Evolutionary conservation across 768 basidiomycete species (phyloP).

Genomic region (Gymnopilus dilepis): DNA sequence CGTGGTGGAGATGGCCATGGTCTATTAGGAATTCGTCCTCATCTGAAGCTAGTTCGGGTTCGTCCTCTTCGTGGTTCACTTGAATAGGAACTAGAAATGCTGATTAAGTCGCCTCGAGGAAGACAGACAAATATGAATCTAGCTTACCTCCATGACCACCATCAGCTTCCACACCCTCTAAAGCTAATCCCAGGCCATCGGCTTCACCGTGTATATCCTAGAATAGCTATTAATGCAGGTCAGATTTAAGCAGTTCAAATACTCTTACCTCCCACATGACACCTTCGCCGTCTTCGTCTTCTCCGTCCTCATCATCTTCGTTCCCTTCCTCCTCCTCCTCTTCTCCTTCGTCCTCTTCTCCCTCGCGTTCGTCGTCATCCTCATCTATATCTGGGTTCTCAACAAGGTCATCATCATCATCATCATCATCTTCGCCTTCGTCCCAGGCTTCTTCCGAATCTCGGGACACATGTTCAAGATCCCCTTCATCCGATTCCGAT

Average conservation of each 20-base stretch:
- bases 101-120: constrained; percentile 6
- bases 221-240: background rate
- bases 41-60: constrained; percentile 66
- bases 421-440: constrained; percentile 72
- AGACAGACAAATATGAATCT: background rate
- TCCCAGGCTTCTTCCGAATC: constrained; percentile 70
- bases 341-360: constrained; percentile 49
- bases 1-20: constrained; percentile 42
- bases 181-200: constrained; percentile 47
- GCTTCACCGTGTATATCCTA: constrained; percentile 61
- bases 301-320: constrained; percentile 33
- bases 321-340: constrained; percentile 29
- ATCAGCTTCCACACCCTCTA: constrained; percentile 63
- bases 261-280: constrained; percentile 43
- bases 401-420: constrained; percentile 68
- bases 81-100: constrained; percentile 47
- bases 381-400: constrained; percentile 58
- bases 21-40: constrained; percentile 63
- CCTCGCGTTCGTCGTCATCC: constrained; percentile 56
- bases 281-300: constrained; percentile 34
- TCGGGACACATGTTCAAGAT: constrained; percentile 60
- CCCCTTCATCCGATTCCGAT: constrained; percentile 73
- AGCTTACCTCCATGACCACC: constrained; percentile 60
- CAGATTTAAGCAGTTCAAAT: background rate
- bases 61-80: constrained; percentile 66